Evolutionary conservation across 805 yeast genomes (phyloP).

Genomic region (Candida nemodendra): DNA sequence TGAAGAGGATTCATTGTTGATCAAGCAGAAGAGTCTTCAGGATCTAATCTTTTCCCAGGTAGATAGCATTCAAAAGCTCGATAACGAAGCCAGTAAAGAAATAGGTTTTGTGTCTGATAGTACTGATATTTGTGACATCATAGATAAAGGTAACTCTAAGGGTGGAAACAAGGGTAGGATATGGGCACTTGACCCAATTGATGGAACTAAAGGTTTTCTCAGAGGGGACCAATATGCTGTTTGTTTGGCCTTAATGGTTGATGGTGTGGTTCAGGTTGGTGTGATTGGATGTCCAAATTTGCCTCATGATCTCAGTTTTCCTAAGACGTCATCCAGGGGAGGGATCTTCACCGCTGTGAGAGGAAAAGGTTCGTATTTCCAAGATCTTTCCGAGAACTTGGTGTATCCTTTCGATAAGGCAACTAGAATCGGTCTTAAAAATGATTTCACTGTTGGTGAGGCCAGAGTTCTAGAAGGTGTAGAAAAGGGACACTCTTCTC

Average conservation of each 20-base stretch:
- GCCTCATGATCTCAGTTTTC: constrained; percentile 44
- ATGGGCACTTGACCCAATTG: constrained; percentile 98
- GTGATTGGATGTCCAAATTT: constrained; percentile 96
- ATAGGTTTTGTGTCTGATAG: constrained; percentile 44
- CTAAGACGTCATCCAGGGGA: constrained; percentile 48
- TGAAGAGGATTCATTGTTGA: constrained; percentile 81
- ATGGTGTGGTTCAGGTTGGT: constrained; percentile 83
- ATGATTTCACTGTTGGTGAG: constrained; percentile 42
- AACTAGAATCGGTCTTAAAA: constrained; percentile 49
- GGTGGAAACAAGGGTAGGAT: constrained; percentile 82
- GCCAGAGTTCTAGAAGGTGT: constrained; percentile 88
- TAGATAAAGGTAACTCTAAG: constrained; percentile 74
- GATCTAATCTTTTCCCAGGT: constrained; percentile 60
- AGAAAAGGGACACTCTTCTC: constrained; percentile 93
- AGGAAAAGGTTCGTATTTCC: constrained; percentile 66
- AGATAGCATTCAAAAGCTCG: constrained; percentile 47
- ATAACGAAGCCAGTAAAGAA: constrained; percentile 30
- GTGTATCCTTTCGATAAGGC: constrained; percentile 37
- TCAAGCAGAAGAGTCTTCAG: constrained; percentile 53
- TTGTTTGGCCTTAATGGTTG: constrained; percentile 84
- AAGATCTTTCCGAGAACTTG: constrained; percentile 37
- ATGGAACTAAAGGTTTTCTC: constrained; percentile 95
- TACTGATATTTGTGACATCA: constrained; percentile 56
- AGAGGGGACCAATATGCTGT: constrained; percentile 97
- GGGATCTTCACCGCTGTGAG: constrained; percentile 71